A percentile compares a stretch with the other conserved stretches of the same genome.
These are phyloP conservation scores for Xylariaceae sp. DNA, from an alignment of 2,329 filamentous ascomycete species.

Conservation along the genomic window DNA sequence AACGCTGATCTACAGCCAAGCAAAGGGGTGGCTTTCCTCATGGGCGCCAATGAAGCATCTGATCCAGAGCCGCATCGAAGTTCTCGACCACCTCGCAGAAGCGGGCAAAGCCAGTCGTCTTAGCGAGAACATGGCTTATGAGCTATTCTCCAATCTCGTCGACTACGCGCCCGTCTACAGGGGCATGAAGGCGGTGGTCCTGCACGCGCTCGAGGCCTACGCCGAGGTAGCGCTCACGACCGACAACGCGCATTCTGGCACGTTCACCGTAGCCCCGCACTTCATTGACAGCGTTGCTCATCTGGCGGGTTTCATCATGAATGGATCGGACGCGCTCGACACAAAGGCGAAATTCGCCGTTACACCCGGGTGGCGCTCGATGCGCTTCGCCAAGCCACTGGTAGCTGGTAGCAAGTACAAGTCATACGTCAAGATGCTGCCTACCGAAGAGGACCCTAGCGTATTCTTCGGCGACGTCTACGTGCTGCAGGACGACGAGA, in stretches of 20 bases:
- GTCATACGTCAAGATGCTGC: conserved; percentile 40
- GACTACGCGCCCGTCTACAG: not conserved
- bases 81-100: not conserved
- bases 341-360: conserved; percentile 34
- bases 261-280: conserved; percentile 39
- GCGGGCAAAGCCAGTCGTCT: not conserved
- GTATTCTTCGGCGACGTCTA: conserved; percentile 36
- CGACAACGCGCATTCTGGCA: not conserved
- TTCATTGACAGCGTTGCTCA: conserved; percentile 40
- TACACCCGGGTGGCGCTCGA: conserved; percentile 37
- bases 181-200: not conserved
- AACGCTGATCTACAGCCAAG: not conserved
- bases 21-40: not conserved
- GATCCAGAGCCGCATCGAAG: not conserved
- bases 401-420: conserved; percentile 32
- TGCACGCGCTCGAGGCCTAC: not conserved
- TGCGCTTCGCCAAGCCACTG: conserved; percentile 32
- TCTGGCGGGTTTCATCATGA: conserved; percentile 41
- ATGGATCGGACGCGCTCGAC: conserved; percentile 36
- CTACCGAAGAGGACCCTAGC: conserved; percentile 25
- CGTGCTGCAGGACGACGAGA: conserved; percentile 32
- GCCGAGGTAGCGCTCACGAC: not conserved
- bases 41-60: not conserved
- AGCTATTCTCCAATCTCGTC: not conserved
- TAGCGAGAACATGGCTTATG: not conserved